Evolutionary conservation across 2,329 filamentous ascomycete genomes (phyloP).

Genomic region (Herpotrichia juniperi): DNA sequence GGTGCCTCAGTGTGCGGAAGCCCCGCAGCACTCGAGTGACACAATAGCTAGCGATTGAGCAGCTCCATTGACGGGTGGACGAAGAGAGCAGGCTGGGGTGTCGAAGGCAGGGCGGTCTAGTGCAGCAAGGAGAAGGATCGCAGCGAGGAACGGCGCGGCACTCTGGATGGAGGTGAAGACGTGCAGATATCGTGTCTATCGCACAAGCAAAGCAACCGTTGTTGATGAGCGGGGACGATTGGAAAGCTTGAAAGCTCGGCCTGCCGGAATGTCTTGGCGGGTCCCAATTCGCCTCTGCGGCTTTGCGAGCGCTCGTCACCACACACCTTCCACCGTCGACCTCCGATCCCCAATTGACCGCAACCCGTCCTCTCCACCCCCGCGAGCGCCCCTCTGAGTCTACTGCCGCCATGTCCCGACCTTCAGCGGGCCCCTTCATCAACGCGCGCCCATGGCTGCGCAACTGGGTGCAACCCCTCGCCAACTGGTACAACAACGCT

Average conservation of each 20-base stretch:
- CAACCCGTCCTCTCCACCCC: slow-evolving; percentile 20
- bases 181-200: neutral
- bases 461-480: slow-evolving; percentile 78
- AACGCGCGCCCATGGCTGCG: slow-evolving; percentile 84
- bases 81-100: slow-evolving; percentile 12
- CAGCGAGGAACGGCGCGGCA: neutral
- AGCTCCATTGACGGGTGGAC: slow-evolving; percentile 47
- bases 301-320: slow-evolving; percentile 20
- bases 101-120: slow-evolving; percentile 1
- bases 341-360: slow-evolving; percentile 25
- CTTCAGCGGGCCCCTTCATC: slow-evolving; percentile 76
- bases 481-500: slow-evolving; percentile 87
- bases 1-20: slow-evolving; percentile 49
- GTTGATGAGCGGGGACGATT: neutral
- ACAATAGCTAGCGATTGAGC: slow-evolving; percentile 48
- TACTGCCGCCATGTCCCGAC: slow-evolving; percentile 67
- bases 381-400: slow-evolving; percentile 9
- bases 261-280: slow-evolving; percentile 16
- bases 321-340: slow-evolving; percentile 17
- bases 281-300: slow-evolving; percentile 3
- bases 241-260: slow-evolving; percentile 11
- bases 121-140: neutral
- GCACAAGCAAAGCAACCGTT: neutral
- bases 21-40: slow-evolving; percentile 51
- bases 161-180: slow-evolving; percentile 8